Evolutionary conservation across 495 filamentous ascomycete genomes (phyloP).

Genomic region (Talaromyces stipitatus): DNA sequence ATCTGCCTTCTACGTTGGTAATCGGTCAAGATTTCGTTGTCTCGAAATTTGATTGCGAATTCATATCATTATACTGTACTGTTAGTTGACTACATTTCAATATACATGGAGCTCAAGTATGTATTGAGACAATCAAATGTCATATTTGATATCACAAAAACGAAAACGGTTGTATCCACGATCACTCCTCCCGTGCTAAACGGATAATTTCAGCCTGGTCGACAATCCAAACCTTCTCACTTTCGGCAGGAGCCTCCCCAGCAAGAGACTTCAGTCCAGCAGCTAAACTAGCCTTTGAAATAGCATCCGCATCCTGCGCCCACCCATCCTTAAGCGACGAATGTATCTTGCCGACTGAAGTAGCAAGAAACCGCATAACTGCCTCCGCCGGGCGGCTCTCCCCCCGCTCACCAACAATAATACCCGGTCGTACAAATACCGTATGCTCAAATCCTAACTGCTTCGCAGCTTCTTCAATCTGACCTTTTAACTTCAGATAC

Average conservation of each 20-base stretch:
- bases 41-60: not conserved
- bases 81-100: not conserved
- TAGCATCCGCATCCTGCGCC: slow-evolving; percentile 68
- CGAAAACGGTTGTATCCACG: not conserved
- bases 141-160: not conserved
- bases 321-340: slow-evolving; percentile 51
- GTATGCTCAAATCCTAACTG: slow-evolving; percentile 63
- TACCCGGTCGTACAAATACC: slow-evolving; percentile 65
- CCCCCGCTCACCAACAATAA: slow-evolving; percentile 64
- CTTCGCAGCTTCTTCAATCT: slow-evolving; percentile 71
- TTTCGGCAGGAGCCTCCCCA: slow-evolving; percentile 34
- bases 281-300: slow-evolving; percentile 64
- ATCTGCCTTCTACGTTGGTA: not conserved
- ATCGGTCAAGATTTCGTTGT: not conserved
- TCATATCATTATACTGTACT: not conserved
- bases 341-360: slow-evolving; percentile 44
- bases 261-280: slow-evolving; percentile 39
- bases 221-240: slow-evolving; percentile 37
- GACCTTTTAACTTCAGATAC: slow-evolving; percentile 70
- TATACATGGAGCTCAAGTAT: not conserved
- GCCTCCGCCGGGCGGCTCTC: slow-evolving; percentile 42
- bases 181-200: slow-evolving; percentile 1
- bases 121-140: not conserved
- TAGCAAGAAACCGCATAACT: slow-evolving; percentile 37
- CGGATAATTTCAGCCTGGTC: slow-evolving; percentile 28